A percentile compares a stretch with the other conserved stretches of the same genome.
phyloP scores from a whole-genome alignment of 2,329 filamentous ascomycete genomes.

The Penicillium sumatraense region DNA sequence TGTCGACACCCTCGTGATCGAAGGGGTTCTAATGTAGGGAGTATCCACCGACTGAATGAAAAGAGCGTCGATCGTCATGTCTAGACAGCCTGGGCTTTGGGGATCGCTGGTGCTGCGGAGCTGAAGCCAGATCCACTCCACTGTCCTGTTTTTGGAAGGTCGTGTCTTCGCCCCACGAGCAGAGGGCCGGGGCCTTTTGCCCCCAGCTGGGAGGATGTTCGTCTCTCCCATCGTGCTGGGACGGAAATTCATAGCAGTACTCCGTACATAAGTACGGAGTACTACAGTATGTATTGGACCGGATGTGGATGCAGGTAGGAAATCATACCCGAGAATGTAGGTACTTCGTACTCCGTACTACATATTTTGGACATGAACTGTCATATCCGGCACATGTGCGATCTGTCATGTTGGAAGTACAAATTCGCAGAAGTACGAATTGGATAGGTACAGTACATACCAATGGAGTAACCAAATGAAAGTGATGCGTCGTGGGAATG shows the following conservation, averaged over 20 bases:
- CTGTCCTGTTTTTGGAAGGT: constrained; percentile 5
- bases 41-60: constrained; percentile 14
- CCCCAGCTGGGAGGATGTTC: constrained; percentile 1
- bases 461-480: neutral
- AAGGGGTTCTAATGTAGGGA: constrained; percentile 16
- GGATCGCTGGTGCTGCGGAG: neutral
- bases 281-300: too few relatives aligned
- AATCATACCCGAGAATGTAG: too few relatives aligned
- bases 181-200: constrained; percentile 1
- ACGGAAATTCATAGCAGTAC: neutral
- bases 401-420: neutral
- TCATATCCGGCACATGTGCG: neutral
- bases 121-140: neutral
- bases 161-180: constrained; percentile 3
- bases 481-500: neutral
- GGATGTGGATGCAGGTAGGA: neutral
- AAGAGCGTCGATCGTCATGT: constrained; percentile 5
- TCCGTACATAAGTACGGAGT: too few relatives aligned
- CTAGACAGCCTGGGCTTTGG: constrained; percentile 8
- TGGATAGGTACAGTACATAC: too few relatives aligned
- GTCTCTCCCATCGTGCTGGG: neutral
- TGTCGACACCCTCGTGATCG: constrained; percentile 6
- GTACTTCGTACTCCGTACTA: too few relatives aligned
- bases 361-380: neutral
- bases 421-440: neutral